Evolutionary conservation across 768 basidiomycete genomes (phyloP).

Genomic region (Galerina sulciceps): DNA sequence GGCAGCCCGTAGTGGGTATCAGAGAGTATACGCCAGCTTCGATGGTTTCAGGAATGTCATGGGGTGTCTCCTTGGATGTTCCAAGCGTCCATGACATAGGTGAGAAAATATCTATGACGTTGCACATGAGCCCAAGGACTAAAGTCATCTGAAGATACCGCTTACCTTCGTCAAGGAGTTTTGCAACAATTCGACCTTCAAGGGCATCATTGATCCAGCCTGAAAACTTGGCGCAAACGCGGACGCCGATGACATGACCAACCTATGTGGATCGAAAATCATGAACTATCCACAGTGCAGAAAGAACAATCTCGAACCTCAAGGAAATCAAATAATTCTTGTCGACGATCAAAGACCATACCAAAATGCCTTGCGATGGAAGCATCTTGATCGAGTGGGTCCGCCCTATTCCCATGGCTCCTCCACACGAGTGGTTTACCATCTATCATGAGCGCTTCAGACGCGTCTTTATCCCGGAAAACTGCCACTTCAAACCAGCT

Average conservation of each 20-base stretch:
- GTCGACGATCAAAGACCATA: constrained; percentile 22
- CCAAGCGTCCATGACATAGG: constrained; percentile 22
- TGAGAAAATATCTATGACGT: constrained; percentile 19
- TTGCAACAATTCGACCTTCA: constrained; percentile 17
- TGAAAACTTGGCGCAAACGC: constrained; percentile 19
- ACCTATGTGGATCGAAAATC: constrained; percentile 5
- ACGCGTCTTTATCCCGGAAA: constrained; percentile 7
- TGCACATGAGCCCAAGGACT: not conserved
- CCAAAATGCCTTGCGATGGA: constrained; percentile 20
- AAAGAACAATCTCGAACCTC: constrained; percentile 17
- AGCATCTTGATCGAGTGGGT: constrained; percentile 12
- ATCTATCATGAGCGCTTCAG: constrained; percentile 14
- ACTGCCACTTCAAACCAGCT: constrained; percentile 26
- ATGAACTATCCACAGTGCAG: not conserved
- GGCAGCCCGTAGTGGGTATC: constrained; percentile 16
- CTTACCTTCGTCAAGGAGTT: constrained; percentile 25
- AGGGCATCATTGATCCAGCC: constrained; percentile 25
- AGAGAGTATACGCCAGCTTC: constrained; percentile 24
- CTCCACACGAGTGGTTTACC: constrained; percentile 20
- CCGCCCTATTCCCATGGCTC: constrained; percentile 24
- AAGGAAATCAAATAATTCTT: constrained; percentile 21
- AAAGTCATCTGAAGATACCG: too few species aligned
- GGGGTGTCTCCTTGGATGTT: constrained; percentile 8
- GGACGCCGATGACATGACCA: constrained; percentile 24
- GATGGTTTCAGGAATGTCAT: constrained; percentile 16